Evolutionary conservation across 2,329 filamentous ascomycete genomes (phyloP), one percentile per base, ranked within the genome.

Genomic region (Exophiala viscosa): DNA sequence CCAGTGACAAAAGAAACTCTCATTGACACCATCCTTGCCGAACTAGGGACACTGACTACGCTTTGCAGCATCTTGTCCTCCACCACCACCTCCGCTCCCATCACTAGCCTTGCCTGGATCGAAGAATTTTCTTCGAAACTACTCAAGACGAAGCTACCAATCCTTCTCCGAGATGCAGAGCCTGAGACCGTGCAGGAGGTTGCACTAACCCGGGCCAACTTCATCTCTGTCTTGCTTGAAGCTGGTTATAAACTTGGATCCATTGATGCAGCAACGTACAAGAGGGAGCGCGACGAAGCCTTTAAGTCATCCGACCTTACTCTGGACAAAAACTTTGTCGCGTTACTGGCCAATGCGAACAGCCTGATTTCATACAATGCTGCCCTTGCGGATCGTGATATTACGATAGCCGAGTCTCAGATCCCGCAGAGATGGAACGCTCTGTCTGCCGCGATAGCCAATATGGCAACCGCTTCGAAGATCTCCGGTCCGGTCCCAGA

Each of bases 11-110:
- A 81, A 20, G 75, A 77, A 43, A 82, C 82, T 1, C 76, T 90
- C 5, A 71, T 88, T 1, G 86, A 90, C 55, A 88, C 85, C 0
- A 76, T 83, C 11, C 73, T 86, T 31, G 83, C 85, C 3, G 82
- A 85, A 57, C 67, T 88, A 45, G 81, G 72, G 60, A 78, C 70
- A 43, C 76, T 75, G 64, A 80, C 71, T 52, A 77, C 69, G 36
- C 72, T 77, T 48, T 81, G 76, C 64, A 74, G 74, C 57, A 66
- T 81, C 34, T 66, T 73, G 61, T 76, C 60, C 52, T 53, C 55
- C 28, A 45, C 52, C 11, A 33, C 50, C 18, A 20, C 38, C n/a
- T 77, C 62, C 46, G 73, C 66, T 63, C 69, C 63, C 9, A 65
- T 63, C 3, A 69, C 68, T 36, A 71, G 69, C 9, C 70, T 86